phyloP scores from a whole-genome alignment of 2,329 filamentous ascomycete genomes.

The Coniochaeta sp. region DNA sequence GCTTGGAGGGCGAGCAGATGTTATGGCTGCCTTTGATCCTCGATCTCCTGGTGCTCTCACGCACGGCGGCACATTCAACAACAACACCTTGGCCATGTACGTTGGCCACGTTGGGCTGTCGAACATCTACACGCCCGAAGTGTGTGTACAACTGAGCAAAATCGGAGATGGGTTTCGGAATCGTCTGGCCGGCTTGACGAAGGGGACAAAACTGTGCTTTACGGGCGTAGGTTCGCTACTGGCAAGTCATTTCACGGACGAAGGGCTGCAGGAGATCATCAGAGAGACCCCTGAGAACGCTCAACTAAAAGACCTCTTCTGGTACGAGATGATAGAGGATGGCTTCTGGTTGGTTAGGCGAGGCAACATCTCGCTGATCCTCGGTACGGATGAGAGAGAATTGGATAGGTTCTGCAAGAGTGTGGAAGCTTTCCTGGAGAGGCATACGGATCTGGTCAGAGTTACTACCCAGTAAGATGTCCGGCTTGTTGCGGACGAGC shows the following conservation, averaged over 20 bases:
- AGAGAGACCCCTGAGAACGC: conserved; percentile 20
- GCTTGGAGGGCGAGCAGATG: conserved; percentile 43
- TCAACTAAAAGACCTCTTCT: conserved; percentile 32
- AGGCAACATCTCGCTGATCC: conserved; percentile 31
- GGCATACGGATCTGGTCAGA: conserved; percentile 2
- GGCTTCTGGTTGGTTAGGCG: conserved; percentile 33
- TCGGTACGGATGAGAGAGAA: conserved; percentile 29
- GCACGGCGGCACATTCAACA: conserved; percentile 57
- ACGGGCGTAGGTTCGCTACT: conserved; percentile 17
- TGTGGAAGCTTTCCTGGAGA: conserved; percentile 24
- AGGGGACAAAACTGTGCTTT: conserved; percentile 16
- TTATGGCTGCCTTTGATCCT: conserved; percentile 48
- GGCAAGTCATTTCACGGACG: conserved; percentile 18
- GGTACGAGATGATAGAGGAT: conserved; percentile 36
- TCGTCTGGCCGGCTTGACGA: conserved; percentile 9
- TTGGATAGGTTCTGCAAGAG: conserved; percentile 30
- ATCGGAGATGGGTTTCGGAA: conserved; percentile 17
- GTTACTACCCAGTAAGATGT: neutral
- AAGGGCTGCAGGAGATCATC: conserved; percentile 20
- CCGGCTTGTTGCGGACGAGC: no score
- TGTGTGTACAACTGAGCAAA: conserved; percentile 14
- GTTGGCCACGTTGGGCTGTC: conserved; percentile 30
- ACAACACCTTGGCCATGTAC: conserved; percentile 44
- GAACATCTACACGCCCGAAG: conserved; percentile 19
- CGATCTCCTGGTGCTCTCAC: conserved; percentile 25